phyloP scores from a whole-genome alignment of 805 yeast species.

The Helenozyma baotianmanensis region DNA sequence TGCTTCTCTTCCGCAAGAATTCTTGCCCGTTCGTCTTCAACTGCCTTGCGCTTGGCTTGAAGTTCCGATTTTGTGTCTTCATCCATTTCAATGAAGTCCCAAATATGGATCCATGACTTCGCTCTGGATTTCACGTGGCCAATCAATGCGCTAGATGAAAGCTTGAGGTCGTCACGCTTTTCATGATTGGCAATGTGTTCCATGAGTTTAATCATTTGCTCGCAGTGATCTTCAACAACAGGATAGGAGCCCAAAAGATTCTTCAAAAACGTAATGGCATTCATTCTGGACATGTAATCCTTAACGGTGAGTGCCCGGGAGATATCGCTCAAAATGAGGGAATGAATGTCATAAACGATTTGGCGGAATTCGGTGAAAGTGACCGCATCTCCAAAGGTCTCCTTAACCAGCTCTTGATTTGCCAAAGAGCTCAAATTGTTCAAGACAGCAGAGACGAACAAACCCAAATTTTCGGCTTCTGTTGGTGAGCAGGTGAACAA shows the following conservation, averaged over 20 bases:
- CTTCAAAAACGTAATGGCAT: conserved; percentile 73
- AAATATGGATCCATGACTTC: conserved; percentile 44
- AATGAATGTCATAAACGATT: conserved; percentile 53
- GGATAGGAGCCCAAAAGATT: conserved; percentile 64
- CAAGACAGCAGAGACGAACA: conserved; percentile 60
- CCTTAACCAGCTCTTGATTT: conserved; percentile 23
- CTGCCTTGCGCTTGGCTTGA: conserved; percentile 18
- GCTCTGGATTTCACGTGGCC: conserved; percentile 60
- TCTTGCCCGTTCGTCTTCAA: conserved; percentile 12
- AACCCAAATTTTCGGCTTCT: conserved; percentile 80
- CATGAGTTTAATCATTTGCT: conserved; percentile 43
- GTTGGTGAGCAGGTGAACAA: conserved; percentile 65
- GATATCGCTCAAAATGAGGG: conserved; percentile 41
- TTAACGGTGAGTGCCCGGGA: conserved; percentile 39
- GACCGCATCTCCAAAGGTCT: conserved; percentile 5
- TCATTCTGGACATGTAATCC: conserved; percentile 76
- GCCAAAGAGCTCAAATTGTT: conserved; percentile 44
- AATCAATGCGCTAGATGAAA: conserved; percentile 68
- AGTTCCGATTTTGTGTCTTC: conserved; percentile 37
- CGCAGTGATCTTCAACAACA: conserved; percentile 61
- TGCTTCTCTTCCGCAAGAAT: conserved; percentile 13
- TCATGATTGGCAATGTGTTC: conserved; percentile 49
- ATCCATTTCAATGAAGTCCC: conserved; percentile 53
- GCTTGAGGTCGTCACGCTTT: conserved; percentile 70
- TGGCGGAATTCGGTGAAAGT: conserved; percentile 33